A percentile compares a stretch with the other conserved stretches of the same genome.
Evolutionary conservation across 2,329 filamentous ascomycete species (phyloP).

Genomic region (Pseudopithomyces maydicus): DNA sequence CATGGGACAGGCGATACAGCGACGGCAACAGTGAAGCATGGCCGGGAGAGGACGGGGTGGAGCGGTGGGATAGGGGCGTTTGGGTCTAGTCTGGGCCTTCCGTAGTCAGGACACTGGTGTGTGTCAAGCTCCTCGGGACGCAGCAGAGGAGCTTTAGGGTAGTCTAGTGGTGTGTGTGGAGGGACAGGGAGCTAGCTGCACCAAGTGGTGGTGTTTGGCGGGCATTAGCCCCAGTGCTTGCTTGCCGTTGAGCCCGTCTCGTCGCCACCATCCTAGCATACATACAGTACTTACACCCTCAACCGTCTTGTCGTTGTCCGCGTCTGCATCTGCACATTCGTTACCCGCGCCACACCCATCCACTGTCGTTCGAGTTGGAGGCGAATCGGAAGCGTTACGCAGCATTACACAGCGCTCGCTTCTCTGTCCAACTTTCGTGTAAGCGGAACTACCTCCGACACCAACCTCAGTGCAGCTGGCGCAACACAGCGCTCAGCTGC

Average conservation of each 20-base stretch:
- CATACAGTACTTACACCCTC: not conserved
- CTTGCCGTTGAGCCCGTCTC: conserved; percentile 3
- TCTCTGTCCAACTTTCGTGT: not conserved
- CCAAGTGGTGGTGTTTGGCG: not conserved
- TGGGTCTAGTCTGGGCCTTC: no score
- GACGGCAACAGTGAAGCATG: not conserved
- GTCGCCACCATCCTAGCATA: not conserved
- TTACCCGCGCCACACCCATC: not conserved
- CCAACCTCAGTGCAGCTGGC: not conserved
- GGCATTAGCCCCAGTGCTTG: conserved; percentile 3
- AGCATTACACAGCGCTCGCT: conserved; percentile 1
- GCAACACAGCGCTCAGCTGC: not conserved
- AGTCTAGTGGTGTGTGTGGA: not conserved
- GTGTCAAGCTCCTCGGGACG: no score
- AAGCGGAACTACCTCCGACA: conserved; percentile 5
- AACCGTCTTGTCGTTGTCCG: not conserved
- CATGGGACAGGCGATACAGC: not conserved
- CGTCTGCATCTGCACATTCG: not conserved
- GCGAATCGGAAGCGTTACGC: not conserved
- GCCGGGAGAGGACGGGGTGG: not conserved
- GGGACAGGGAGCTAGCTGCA: not conserved
- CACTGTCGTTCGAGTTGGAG: not conserved
- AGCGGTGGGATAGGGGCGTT: no score
- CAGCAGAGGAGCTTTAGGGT: no score
- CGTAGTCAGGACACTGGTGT: no score